These are phyloP conservation scores for Fraxinus paxiana DNA, from an alignment of 305 asterid genomes.

Conservation along the genomic window DNA sequence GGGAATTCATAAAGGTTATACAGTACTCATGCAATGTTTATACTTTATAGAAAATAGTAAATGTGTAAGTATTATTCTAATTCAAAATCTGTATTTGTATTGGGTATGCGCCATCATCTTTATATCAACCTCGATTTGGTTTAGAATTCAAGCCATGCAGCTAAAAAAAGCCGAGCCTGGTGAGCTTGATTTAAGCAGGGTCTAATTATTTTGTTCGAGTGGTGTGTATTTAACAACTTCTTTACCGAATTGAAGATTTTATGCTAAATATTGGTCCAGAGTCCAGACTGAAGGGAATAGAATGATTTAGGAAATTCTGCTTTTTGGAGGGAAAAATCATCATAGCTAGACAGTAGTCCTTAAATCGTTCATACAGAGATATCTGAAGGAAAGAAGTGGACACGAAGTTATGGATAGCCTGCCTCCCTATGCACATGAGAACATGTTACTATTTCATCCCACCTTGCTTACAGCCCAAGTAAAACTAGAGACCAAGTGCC, in stretches of 20 bases:
- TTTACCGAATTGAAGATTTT: background rate
- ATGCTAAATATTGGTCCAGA: background rate
- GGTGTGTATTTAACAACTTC: background rate
- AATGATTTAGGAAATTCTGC: background rate
- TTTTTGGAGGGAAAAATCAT: background rate
- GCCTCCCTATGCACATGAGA: background rate
- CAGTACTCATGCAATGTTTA: background rate
- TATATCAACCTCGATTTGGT: background rate
- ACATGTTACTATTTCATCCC: background rate
- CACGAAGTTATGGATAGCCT: background rate
- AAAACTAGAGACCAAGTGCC: background rate
- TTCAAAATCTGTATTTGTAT: background rate
- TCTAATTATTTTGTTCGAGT: background rate
- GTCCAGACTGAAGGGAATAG: background rate
- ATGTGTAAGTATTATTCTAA: background rate
- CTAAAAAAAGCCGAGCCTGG: background rate
- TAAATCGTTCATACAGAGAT: background rate
- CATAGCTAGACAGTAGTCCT: background rate
- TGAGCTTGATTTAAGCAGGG: background rate
- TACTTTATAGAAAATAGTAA: background rate
- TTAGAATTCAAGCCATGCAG: background rate
- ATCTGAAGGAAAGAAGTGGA: background rate
- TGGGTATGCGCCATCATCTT: background rate
- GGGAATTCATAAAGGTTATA: conserved; percentile 3
- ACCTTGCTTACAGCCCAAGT: background rate